A percentile compares a stretch with the other conserved stretches of the same genome.
phyloP scores from a whole-genome alignment of 1,284 basidiomycete species.

The Thecaphora thlaspeos region DNA sequence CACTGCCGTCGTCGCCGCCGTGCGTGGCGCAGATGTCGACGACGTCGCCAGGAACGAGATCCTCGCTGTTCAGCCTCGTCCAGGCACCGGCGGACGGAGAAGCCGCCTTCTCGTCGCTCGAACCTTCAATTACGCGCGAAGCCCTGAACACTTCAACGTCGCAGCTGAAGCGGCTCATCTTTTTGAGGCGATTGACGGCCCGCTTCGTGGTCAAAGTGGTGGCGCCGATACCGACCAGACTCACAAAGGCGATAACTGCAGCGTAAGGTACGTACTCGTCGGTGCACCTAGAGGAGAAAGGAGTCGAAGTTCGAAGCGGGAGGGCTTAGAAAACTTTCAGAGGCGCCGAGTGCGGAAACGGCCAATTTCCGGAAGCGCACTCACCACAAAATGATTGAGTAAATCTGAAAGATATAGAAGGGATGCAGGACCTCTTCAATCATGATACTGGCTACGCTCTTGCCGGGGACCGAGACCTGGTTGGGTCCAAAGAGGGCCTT shows the following conservation, averaged over 20 bases:
- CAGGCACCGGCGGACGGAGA: background rate
- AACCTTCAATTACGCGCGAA: no score
- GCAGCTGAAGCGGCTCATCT: constrained; percentile 35
- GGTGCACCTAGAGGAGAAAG: constrained; percentile 71
- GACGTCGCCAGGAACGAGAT: constrained; percentile 40
- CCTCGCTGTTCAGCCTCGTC: constrained; percentile 14
- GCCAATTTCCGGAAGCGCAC: no score
- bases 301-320: no score
- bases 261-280: constrained; percentile 39
- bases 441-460: constrained; percentile 17
- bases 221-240: constrained; percentile 28
- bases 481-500: constrained; percentile 34
- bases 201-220: constrained; percentile 34
- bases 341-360: no score
- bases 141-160: constrained; percentile 14
- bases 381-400: constrained; percentile 36
- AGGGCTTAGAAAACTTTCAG: no score
- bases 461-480: constrained; percentile 27
- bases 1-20: background rate
- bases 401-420: constrained; percentile 42
- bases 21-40: constrained; percentile 14
- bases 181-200: constrained; percentile 26
- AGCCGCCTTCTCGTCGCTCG: constrained; percentile 6
- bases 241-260: constrained; percentile 25
- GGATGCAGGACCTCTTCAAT: constrained; percentile 38